Percentiles rank a stretch among this genome's conserved stretches.
Conservation (phyloP, 768 basidiomycete species). For the Mycena galopus region DNA sequence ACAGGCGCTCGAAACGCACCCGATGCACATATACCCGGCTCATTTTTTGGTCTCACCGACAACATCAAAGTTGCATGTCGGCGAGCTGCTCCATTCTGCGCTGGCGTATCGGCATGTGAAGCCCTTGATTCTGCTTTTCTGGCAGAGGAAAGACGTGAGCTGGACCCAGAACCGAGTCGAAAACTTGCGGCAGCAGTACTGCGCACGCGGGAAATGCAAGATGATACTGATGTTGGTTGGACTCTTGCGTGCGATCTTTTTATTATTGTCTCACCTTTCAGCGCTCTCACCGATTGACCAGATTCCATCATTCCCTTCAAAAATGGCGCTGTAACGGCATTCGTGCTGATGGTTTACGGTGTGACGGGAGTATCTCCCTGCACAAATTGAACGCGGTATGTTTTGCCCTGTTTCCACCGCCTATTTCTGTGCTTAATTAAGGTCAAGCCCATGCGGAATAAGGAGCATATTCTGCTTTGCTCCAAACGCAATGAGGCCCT, state of each 20-base stretch:
- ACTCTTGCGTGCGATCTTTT: constrained; percentile 11
- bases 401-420: not conserved
- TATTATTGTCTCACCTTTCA: too few relatives aligned
- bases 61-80: too few relatives aligned
- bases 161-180: constrained; percentile 6
- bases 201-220: constrained; percentile 22
- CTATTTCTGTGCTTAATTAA: not conserved
- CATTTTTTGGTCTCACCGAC: too few relatives aligned
- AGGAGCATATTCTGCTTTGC: constrained; percentile 15
- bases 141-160: constrained; percentile 10
- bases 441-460: constrained; percentile 14
- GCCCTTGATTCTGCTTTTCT: constrained; percentile 17
- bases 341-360: not conserved
- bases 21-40: too few relatives aligned
- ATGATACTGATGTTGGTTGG: constrained; percentile 17
- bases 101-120: too few relatives aligned
- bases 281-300: too few relatives aligned
- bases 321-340: not conserved
- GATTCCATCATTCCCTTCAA: too few relatives aligned
- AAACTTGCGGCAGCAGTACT: constrained; percentile 5
- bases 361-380: not conserved
- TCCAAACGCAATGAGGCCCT: constrained; percentile 16
- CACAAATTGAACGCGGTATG: not conserved
- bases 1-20: too few relatives aligned
- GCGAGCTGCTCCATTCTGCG: not conserved